Evolutionary conservation across 371 early-diverging fungal genomes (phyloP).

Genomic region (Polyrhizophydium stewartii): DNA sequence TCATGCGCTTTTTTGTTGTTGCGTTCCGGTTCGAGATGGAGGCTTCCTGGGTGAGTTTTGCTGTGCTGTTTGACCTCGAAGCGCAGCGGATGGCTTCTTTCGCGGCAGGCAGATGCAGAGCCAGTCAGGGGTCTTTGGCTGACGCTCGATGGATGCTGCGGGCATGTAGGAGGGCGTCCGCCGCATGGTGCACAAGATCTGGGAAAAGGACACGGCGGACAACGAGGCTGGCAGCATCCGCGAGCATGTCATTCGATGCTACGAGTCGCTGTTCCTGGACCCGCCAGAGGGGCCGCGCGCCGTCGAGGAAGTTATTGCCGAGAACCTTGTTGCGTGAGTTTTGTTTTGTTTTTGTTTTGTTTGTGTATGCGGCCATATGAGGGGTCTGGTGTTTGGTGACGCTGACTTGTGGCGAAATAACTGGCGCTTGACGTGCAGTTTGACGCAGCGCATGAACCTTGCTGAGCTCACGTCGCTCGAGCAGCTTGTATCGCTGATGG

Average conservation of each 20-base stretch:
- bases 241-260: constrained; percentile 73
- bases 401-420: background rate
- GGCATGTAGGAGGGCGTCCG: constrained; percentile 71
- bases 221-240: constrained; percentile 78
- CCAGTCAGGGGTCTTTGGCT: too few relatives aligned
- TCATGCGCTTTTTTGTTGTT: constrained; percentile 89
- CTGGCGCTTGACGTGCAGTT: constrained; percentile 25
- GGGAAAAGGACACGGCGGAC: constrained; percentile 78
- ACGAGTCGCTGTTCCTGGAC: constrained; percentile 72
- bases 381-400: background rate
- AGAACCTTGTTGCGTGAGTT: constrained; percentile 26
- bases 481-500: constrained; percentile 73
- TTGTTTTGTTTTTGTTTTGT: background rate
- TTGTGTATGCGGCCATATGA: background rate
- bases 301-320: constrained; percentile 22
- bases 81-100: too few relatives aligned
- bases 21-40: constrained; percentile 81
- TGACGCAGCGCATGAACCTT: constrained; percentile 79
- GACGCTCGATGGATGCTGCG: constrained; percentile 1
- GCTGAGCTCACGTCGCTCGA: constrained; percentile 94
- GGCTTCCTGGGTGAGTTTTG: constrained; percentile 5
- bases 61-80: background rate
- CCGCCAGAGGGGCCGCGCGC: constrained; percentile 30
- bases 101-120: too few relatives aligned
- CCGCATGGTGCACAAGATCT: constrained; percentile 93